These are phyloP conservation scores for Starmerella kuoi DNA, from an alignment of 805 yeast species.

Conservation along the genomic window DNA sequence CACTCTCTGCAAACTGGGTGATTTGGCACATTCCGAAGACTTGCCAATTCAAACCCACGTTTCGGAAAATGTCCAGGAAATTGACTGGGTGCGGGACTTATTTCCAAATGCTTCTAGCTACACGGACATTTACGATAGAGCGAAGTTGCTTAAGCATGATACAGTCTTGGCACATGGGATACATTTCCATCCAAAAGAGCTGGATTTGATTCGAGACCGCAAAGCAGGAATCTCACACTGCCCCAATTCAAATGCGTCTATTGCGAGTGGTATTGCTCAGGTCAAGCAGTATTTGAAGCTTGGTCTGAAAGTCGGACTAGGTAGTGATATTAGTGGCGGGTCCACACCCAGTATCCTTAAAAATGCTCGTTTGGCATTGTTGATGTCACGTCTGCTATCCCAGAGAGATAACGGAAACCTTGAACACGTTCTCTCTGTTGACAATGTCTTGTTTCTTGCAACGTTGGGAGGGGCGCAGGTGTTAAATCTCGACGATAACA, in stretches of 20 bases:
- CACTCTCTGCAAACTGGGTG: slow-evolving; percentile 52
- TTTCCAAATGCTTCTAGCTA: slow-evolving; percentile 64
- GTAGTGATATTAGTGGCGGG: slow-evolving; percentile 74
- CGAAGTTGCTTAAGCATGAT: slow-evolving; percentile 44
- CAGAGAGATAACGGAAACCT: slow-evolving; percentile 39
- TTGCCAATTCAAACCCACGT: slow-evolving; percentile 82
- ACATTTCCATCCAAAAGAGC: slow-evolving; percentile 57
- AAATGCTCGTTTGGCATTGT: slow-evolving; percentile 55
- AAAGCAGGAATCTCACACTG: slow-evolving; percentile 78
- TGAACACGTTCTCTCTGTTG: slow-evolving; percentile 40
- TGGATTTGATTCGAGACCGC: slow-evolving; percentile 40
- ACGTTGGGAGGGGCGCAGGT: slow-evolving; percentile 86
- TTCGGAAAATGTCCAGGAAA: slow-evolving; percentile 68
- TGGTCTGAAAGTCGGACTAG: slow-evolving; percentile 65
- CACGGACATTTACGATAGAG: slow-evolving; percentile 63
- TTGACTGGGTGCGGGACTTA: slow-evolving; percentile 54
- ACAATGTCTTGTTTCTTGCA: slow-evolving; percentile 67
- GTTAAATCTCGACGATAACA: slow-evolving; percentile 39
- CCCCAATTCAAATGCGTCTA: slow-evolving; percentile 79
- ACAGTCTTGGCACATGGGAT: slow-evolving; percentile 87
- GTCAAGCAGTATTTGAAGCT: slow-evolving; percentile 54
- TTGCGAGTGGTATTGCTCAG: slow-evolving; percentile 84
- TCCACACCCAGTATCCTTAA: slow-evolving; percentile 51
- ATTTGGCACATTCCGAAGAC: slow-evolving; percentile 34
- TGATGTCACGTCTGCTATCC: slow-evolving; percentile 60